phyloP scores from a whole-genome alignment of 2,329 filamentous ascomycete species.

The Penicillium sp. region DNA sequence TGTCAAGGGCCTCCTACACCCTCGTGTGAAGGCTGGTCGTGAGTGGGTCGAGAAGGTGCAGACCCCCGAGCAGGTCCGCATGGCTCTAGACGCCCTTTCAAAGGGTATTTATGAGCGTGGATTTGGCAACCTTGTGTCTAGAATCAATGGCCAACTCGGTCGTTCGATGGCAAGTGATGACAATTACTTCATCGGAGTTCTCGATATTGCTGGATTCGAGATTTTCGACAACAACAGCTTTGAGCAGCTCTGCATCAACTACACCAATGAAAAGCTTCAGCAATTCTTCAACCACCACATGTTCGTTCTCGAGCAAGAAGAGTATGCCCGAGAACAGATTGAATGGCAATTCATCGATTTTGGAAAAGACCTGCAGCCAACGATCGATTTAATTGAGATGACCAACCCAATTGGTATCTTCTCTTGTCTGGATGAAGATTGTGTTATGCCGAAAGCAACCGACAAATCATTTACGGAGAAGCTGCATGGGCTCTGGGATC shows the following conservation, averaged over 20 bases:
- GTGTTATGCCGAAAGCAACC: slow-evolving; percentile 97
- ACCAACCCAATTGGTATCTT: slow-evolving; percentile 98
- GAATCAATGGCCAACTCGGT: slow-evolving; percentile 91
- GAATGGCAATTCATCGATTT: slow-evolving; percentile 99
- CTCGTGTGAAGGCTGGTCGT: slow-evolving; percentile 88
- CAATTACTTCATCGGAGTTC: slow-evolving; percentile 92
- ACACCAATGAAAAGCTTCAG: slow-evolving; percentile 98
- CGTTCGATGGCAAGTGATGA: slow-evolving; percentile 81
- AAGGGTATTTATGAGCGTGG: slow-evolving; percentile 98
- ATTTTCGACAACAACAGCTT: slow-evolving; percentile 99
- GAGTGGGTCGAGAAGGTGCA: slow-evolving; percentile 99
- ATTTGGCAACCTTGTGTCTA: slow-evolving; percentile 87
- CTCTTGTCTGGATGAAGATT: slow-evolving; percentile 96
- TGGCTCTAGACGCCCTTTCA: slow-evolving; percentile 84
- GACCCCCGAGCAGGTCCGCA: slow-evolving; percentile 91
- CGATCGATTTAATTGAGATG: slow-evolving; percentile 94
- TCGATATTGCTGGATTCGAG: slow-evolving; percentile 98
- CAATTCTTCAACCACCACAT: slow-evolving; percentile 99
- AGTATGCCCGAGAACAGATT: slow-evolving; percentile 95
- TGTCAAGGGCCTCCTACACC: slow-evolving; percentile 83
- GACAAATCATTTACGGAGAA: slow-evolving; percentile 98
- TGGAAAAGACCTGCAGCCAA: slow-evolving; percentile 92
- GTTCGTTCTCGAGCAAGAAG: slow-evolving; percentile 98
- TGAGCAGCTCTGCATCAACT: slow-evolving; percentile 98
- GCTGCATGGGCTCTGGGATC: slow-evolving; percentile 93